Percentiles rank a stretch among this genome's conserved stretches.
Evolutionary conservation across 306 rosid species (phyloP).

Genomic region (Carpinus viminea): DNA sequence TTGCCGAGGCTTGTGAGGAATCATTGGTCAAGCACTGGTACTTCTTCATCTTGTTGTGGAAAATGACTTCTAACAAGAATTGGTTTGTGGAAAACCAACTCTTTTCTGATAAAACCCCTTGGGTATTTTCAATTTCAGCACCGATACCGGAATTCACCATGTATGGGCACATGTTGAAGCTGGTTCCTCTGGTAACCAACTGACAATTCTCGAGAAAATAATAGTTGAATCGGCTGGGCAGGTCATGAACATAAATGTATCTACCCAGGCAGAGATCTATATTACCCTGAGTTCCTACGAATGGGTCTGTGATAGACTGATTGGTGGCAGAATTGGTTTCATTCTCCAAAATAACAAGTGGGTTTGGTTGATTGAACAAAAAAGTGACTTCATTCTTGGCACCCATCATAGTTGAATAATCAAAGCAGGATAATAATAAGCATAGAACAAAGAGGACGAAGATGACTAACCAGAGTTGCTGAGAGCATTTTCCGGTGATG

Average conservation of each 20-base stretch:
- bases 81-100: constrained; percentile 81
- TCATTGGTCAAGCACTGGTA: constrained; percentile 68
- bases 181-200: constrained; percentile 66
- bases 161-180: constrained; percentile 69
- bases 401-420: constrained; percentile 38
- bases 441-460: constrained; percentile 45
- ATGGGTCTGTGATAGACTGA: background rate
- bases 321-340: constrained; percentile 4
- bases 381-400: constrained; percentile 27
- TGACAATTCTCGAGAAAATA: constrained; percentile 51
- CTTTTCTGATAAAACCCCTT: constrained; percentile 40
- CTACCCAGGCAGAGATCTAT: constrained; percentile 56
- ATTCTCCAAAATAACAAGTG: constrained; percentile 16
- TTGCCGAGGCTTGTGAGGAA: constrained; percentile 64
- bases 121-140: constrained; percentile 34
- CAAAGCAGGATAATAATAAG: constrained; percentile 38
- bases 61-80: constrained; percentile 74
- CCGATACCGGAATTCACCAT: constrained; percentile 69
- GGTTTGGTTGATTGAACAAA: constrained; percentile 23
- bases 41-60: constrained; percentile 66
- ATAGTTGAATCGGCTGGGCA: constrained; percentile 67
- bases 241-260: constrained; percentile 58
- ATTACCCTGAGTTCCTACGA: background rate
- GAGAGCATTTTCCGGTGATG: constrained; percentile 29
- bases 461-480: constrained; percentile 43